These are phyloP conservation scores for Paratinospora sagittata DNA, from an alignment of 164 flowering plant genomes.

Conservation along the genomic window DNA sequence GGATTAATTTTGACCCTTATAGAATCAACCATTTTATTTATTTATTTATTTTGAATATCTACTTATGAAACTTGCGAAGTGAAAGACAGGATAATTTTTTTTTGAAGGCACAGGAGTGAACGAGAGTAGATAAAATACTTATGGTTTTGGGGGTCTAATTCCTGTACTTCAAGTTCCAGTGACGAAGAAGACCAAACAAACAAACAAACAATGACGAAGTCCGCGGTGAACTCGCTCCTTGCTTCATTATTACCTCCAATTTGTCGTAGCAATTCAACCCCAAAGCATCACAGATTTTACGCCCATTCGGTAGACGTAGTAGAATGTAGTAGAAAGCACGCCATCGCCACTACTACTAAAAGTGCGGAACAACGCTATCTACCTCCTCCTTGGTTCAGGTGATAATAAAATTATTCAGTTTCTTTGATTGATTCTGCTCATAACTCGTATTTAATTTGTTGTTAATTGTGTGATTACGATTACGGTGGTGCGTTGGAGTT, in stretches of 20 bases:
- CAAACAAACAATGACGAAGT: constrained; percentile 37
- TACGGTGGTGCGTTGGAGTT: constrained; percentile 4
- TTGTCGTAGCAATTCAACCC: constrained; percentile 18
- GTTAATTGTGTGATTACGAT: neutral
- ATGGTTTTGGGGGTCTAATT: too few relatives aligned
- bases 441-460: neutral
- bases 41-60: too few relatives aligned
- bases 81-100: too few relatives aligned
- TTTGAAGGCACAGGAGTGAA: too few relatives aligned
- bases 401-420: neutral
- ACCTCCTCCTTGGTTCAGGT: constrained; percentile 84
- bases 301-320: constrained; percentile 2
- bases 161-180: too few relatives aligned
- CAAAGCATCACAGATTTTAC: constrained; percentile 12
- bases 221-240: constrained; percentile 40
- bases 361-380: constrained; percentile 36
- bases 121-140: too few relatives aligned
- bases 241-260: constrained; percentile 42
- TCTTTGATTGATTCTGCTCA: neutral
- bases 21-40: too few relatives aligned
- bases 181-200: neutral
- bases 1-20: too few relatives aligned
- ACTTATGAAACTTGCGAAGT: too few relatives aligned
- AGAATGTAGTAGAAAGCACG: constrained; percentile 17
- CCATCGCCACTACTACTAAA: constrained; percentile 7